phyloP scores from a whole-genome alignment of 148 eudicot genomes.

The Chenopodium formosanum region DNA sequence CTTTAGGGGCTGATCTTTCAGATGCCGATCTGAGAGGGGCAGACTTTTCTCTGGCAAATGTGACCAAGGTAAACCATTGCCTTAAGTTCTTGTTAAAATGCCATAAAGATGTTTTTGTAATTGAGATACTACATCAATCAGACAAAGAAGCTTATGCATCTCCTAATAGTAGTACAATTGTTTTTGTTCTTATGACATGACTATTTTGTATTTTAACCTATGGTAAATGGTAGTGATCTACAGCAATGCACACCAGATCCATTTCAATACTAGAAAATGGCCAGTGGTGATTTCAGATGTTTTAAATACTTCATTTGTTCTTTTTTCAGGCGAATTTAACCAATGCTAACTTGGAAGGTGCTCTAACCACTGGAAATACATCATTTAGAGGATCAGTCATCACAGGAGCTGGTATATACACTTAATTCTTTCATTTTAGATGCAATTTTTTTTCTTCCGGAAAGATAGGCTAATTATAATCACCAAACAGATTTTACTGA shows the following conservation, averaged over 20 bases:
- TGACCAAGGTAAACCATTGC: conserved; percentile 55
- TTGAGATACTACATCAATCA: neutral
- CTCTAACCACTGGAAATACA: conserved; percentile 80
- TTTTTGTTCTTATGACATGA: too few relatives aligned
- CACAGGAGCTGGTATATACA: conserved; percentile 76
- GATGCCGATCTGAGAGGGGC: conserved; percentile 94
- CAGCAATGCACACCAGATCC: neutral
- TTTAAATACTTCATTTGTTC: neutral
- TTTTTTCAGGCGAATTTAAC: conserved; percentile 65
- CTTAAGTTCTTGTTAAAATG: neutral
- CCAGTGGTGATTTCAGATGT: neutral
- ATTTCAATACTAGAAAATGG: neutral
- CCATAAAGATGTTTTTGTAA: neutral
- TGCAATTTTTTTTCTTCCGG: neutral
- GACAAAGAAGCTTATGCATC: neutral
- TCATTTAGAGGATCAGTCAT: conserved; percentile 83
- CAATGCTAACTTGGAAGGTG: conserved; percentile 97
- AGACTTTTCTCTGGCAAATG: conserved; percentile 90
- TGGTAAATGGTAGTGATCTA: too few relatives aligned
- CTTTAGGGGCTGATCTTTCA: conserved; percentile 93
- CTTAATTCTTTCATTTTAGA: neutral
- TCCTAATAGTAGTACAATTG: neutral
- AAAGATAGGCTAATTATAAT: neutral
- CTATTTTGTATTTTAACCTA: too few relatives aligned
- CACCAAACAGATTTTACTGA: conserved; percentile 76